Base-by-base conservation (phyloP, 108 stramenopile genomes). In the Fragilaria radians region DNA sequence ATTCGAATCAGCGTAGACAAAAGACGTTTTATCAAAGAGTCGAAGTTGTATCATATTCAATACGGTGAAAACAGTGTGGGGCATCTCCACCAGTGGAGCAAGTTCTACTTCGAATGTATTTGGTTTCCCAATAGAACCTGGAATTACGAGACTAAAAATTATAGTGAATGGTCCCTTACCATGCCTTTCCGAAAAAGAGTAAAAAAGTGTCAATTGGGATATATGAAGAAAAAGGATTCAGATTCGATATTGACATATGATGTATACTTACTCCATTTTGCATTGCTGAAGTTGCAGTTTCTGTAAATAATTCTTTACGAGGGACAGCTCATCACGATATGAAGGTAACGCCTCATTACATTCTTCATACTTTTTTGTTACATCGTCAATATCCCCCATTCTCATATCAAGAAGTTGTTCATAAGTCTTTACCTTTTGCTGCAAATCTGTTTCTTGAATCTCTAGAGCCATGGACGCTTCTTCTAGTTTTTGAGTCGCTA, bases 11-110 rank as follows among this genome's bases (percentile, higher is more conserved):
- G n/a, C 5, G n/a, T 11, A 19, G 25, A 48, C 24, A 19, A 67
- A 60, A 28, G 31, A 31, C 0, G 28, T 48, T 1, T 59, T 59
- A 52, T 67, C 57, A n/a, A 25, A 67, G n/a, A 67, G 47, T 36
- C 60, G 49, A 32, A 52, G 50, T 29, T 58, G 32, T 1, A 68
- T 32, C 52, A 54, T 23, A 4, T 48, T 25, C 28, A 68, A 48
- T 22, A 68, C 61, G 36, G 60, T 61, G 14, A 45, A 61, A 1
- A 55, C 54, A 22, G 60, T 25, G 28, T 68, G 67, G 9, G 67
- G 67, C 52, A 68, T 54, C 31, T 54, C 26, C 42, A 5, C 32
- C 17, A 61, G 61, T 0, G 67, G 52, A 21, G 60, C 52, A 30
- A 68, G 24, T 33, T 68, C 61, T 4, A 68, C 54, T 5, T 54